Evolutionary conservation across 2,329 filamentous ascomycete genomes (phyloP).

Genomic region (Arachnopeziza araneosa): DNA sequence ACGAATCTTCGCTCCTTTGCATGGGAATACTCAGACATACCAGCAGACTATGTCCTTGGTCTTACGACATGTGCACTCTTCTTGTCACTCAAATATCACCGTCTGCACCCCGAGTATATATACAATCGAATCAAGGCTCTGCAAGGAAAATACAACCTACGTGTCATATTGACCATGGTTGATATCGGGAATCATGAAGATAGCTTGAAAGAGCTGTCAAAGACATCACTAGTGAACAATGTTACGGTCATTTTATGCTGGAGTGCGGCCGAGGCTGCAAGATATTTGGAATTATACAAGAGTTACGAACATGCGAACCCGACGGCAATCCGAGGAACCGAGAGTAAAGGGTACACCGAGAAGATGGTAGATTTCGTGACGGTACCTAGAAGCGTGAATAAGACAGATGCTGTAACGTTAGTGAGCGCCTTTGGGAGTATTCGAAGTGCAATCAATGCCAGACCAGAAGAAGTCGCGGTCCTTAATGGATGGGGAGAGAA

Average conservation of each 20-base stretch:
- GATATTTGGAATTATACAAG: conserved; percentile 94
- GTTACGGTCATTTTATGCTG: conserved; percentile 90
- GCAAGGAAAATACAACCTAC: conserved; percentile 79
- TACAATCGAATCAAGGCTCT: conserved; percentile 86
- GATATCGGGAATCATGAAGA: conserved; percentile 96
- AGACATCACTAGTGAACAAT: conserved; percentile 88
- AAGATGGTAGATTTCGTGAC: conserved; percentile 90
- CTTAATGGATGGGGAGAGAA: conserved; percentile 94
- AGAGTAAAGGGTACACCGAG: conserved; percentile 78
- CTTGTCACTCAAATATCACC: conserved; percentile 92
- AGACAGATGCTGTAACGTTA: conserved; percentile 84
- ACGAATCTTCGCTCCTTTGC: conserved; percentile 74
- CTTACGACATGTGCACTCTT: conserved; percentile 86
- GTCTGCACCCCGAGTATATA: conserved; percentile 94
- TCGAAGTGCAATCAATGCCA: conserved; percentile 79
- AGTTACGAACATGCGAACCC: conserved; percentile 81
- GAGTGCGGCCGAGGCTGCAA: conserved; percentile 87
- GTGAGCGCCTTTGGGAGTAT: conserved; percentile 91
- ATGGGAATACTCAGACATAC: conserved; percentile 98
- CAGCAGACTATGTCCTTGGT: conserved; percentile 86
- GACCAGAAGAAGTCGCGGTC: conserved; percentile 75
- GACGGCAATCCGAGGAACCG: conserved; percentile 76
- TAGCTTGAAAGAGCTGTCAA: conserved; percentile 79
- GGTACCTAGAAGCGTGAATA: conserved; percentile 83
- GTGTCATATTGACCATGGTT: conserved; percentile 83